Percentiles rank a stretch among this genome's conserved stretches.
Conservation (phyloP, 73 alveolate genomes). For the Paraurostyla sp. region DNA sequence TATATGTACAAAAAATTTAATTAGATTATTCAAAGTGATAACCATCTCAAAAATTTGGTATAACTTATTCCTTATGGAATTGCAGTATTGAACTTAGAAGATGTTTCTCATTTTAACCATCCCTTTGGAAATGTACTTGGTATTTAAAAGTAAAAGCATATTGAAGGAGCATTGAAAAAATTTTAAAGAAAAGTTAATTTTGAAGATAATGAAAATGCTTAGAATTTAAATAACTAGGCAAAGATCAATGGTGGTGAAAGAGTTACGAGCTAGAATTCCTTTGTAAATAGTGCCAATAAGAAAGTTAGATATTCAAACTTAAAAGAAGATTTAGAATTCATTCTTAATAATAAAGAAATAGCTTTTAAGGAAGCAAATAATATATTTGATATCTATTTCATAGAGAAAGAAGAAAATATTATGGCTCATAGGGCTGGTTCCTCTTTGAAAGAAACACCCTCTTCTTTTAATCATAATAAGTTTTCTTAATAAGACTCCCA, state of each 20-base stretch:
- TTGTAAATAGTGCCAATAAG: background rate
- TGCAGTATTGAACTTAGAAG: slow-evolving; percentile 28
- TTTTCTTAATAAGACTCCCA: background rate
- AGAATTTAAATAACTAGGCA: no score
- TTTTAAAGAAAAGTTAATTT: slow-evolving; percentile 23
- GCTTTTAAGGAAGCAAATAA: slow-evolving; percentile 24
- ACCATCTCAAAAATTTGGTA: slow-evolving; percentile 3
- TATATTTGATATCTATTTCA: slow-evolving; percentile 23
- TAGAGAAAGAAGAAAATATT: background rate
- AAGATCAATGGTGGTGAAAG: no score
- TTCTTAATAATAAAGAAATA: slow-evolving; percentile 7
- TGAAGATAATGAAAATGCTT: no score
- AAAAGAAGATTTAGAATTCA: slow-evolving; percentile 40
- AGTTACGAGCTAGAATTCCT: no score
- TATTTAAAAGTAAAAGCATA: background rate
- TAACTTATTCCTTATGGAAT: slow-evolving; percentile 50
- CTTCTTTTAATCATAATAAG: no score
- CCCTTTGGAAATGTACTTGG: slow-evolving; percentile 41
- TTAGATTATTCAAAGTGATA: background rate
- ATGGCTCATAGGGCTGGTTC: background rate
- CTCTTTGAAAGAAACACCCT: background rate
- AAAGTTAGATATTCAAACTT: background rate
- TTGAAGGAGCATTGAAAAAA: background rate
- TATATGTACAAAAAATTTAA: background rate
- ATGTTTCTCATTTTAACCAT: slow-evolving; percentile 34